Percentiles rank a stretch among this genome's conserved stretches.
These are phyloP conservation scores for Aspergillus sp. DNA, from an alignment of 2,329 filamentous ascomycete species.

Conservation along the genomic window DNA sequence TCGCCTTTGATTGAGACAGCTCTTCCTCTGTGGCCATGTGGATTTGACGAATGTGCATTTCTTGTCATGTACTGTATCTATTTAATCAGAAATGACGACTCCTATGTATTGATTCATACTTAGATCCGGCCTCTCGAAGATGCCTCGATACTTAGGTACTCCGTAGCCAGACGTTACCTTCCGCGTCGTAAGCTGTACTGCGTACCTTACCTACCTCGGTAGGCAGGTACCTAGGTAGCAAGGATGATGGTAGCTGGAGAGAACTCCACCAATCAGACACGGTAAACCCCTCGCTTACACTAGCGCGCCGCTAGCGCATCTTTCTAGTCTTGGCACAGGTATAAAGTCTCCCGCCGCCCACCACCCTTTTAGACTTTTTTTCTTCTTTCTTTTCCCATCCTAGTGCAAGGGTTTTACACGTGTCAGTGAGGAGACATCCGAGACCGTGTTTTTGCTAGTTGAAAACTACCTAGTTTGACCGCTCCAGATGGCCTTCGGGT, in stretches of 20 bases:
- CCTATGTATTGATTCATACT: too few relatives aligned
- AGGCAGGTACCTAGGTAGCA: neutral
- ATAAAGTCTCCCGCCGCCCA: constrained; percentile 20
- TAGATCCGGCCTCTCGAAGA: neutral
- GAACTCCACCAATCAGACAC: neutral
- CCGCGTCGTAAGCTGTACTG: too few relatives aligned
- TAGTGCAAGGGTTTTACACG: constrained; percentile 69
- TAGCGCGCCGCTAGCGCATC: constrained; percentile 27
- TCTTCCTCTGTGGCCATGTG: constrained; percentile 13
- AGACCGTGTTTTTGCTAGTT: constrained; percentile 88
- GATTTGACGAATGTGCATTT: constrained; percentile 22
- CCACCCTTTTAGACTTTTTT: constrained; percentile 22
- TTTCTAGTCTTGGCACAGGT: constrained; percentile 11
- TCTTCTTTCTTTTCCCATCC: constrained; percentile 39
- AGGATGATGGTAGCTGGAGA: constrained; percentile 12
- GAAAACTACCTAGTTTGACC: constrained; percentile 79
- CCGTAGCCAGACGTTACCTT: too few relatives aligned
- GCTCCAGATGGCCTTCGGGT: constrained; percentile 68
- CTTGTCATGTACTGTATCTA: constrained; percentile 19
- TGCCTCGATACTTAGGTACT: too few relatives aligned
- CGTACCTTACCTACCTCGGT: too few relatives aligned
- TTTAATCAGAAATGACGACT: constrained; percentile 4
- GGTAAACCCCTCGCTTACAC: constrained; percentile 24
- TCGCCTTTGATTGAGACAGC: constrained; percentile 15
- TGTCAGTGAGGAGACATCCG: constrained; percentile 85